Percentiles rank a stretch among this genome's conserved stretches.
Conservation (phyloP, 202 grass and related monocot genomes). For the Brachypodium distachyon region DNA sequence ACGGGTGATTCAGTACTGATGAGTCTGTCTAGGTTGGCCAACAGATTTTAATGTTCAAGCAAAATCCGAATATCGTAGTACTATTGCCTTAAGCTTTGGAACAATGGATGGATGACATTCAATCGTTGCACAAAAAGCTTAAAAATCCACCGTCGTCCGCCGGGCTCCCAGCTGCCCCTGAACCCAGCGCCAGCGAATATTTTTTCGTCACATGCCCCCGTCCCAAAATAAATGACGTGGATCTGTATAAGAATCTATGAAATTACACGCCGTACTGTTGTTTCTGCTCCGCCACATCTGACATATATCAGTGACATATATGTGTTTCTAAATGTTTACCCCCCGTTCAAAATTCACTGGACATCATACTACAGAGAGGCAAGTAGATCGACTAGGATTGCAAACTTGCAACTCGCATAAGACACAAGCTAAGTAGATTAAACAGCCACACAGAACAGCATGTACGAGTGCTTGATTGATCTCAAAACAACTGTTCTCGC, state of each 20-base stretch:
- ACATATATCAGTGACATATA: not conserved
- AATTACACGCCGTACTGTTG: too few species aligned
- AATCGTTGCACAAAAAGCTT: not conserved
- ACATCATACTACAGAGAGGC: not conserved
- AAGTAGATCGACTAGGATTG: too few species aligned
- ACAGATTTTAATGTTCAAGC: not conserved
- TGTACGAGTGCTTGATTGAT: not conserved
- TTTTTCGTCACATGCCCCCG: too few species aligned
- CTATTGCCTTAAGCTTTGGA: not conserved
- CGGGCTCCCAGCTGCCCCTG: not conserved
- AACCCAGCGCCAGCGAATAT: not conserved
- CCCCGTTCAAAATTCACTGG: not conserved
- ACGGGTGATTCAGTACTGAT: too few species aligned
- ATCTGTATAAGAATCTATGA: too few species aligned
- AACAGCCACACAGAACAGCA: not conserved
- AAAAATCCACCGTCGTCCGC: not conserved
- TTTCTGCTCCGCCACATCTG: not conserved
- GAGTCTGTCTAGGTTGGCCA: too few species aligned
- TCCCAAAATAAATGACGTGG: too few species aligned
- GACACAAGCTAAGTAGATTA: too few species aligned
- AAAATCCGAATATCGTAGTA: not conserved
- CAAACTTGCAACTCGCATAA: too few species aligned
- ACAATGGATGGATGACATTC: not conserved
- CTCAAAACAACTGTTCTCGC: not conserved
- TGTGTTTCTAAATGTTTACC: too few species aligned